Base-by-base conservation (phyloP, 371 early-diverging fungal species). In the Batkoa obscura region DNA sequence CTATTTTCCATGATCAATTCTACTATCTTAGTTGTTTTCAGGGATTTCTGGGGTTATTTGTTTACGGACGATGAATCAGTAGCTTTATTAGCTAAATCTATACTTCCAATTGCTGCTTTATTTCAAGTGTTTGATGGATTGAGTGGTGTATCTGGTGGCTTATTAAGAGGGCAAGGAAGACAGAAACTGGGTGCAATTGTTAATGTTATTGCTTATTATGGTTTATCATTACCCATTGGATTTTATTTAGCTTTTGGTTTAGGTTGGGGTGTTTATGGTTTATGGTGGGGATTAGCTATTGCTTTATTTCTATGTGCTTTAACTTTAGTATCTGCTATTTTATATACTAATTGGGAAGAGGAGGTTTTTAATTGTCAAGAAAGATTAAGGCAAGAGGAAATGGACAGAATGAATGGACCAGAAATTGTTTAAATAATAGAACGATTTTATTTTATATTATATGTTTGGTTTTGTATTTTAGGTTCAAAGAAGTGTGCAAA, bases 111-210 rank as follows among this genome's bases (percentile, higher is more conserved):
- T 2, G 81, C 73, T 33, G 86, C 90, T 0, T 53, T 86, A 45
- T 90, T 84, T 68, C 94, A 94, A 64, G 67, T 53, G 42, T 65
- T 72, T 3, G 87, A 86, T 64, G 79, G 82, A 0, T 55, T 80
- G 9, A 75, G 76, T n/a, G 73, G 76, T 57, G 76, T 83, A 4
- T 72, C 74, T 6, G 80, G 84, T 2, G 86, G 87, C 43, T 70
- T 84, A 1, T 69, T 86, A 17, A 75, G 87, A 43, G 83, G 84
- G 43, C 64, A 78, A 2, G 87, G 85, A 15, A 63, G 79, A 38
- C 84, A 84, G 56, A 76, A 78, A 15, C 55, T 79, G 17, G 84
- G 83, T 12, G 85, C 87, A 1, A 68, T 68, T 53, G 65, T 84
- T 55, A 81, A 79, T 65, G 48, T 86, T 41, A 59, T 80, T 35